Conservation (phyloP, 495 filamentous ascomycete species). For the Aspergillus sclerotioniger region DNA sequence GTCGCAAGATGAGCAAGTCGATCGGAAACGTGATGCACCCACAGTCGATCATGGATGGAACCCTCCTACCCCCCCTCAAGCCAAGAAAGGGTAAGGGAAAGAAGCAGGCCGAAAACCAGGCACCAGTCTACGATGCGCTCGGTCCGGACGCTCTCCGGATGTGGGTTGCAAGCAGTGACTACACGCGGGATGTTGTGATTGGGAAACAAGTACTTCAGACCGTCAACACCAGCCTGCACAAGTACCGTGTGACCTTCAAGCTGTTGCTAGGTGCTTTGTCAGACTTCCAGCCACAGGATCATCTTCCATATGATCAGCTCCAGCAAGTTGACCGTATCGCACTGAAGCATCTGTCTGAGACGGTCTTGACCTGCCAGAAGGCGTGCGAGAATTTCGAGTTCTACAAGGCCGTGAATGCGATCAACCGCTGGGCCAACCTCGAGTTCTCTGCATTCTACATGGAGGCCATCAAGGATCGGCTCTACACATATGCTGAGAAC, state of each 20-base stretch:
- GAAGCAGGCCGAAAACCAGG: constrained; percentile 45
- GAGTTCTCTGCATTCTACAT: constrained; percentile 93
- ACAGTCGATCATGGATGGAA: constrained; percentile 77
- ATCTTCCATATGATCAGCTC: constrained; percentile 42
- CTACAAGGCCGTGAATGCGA: constrained; percentile 66
- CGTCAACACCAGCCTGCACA: constrained; percentile 72
- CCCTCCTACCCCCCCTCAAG: constrained; percentile 60
- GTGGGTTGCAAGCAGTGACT: constrained; percentile 90
- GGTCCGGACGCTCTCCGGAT: constrained; percentile 85
- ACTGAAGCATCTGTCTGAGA: constrained; percentile 65
- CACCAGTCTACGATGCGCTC: constrained; percentile 54
- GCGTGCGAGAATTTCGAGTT: constrained; percentile 75
- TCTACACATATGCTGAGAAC: constrained; percentile 74
- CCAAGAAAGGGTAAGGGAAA: constrained; percentile 53
- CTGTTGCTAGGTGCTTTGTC: constrained; percentile 79
- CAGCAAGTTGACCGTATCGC: constrained; percentile 69
- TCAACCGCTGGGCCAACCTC: constrained; percentile 76
- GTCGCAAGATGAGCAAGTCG: constrained; percentile 98
- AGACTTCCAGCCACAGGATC: constrained; percentile 48
- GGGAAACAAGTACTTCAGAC: constrained; percentile 70
- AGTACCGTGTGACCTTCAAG: constrained; percentile 83
- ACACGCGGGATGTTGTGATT: constrained; percentile 80
- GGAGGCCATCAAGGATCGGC: constrained; percentile 82
- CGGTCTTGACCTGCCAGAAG: constrained; percentile 56
- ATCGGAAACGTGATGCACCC: constrained; percentile 87